Percentiles rank a stretch among this genome's conserved stretches.
These are phyloP conservation scores for Plasmodium malariae DNA, from an alignment of 169 alveolate genomes.

Conservation along the genomic window DNA sequence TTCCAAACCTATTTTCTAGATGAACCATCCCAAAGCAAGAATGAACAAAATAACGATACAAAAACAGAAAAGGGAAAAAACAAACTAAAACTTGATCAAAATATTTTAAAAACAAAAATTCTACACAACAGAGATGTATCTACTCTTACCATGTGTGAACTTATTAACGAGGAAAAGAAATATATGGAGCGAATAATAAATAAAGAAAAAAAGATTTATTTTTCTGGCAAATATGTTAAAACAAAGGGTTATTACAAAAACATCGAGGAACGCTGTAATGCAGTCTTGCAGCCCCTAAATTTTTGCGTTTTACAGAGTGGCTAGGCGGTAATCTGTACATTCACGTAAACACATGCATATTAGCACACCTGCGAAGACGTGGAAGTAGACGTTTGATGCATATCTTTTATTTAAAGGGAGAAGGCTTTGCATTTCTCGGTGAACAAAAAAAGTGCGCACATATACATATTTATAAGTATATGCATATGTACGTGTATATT, in stretches of 20 bases:
- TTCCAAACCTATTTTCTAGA: constrained; percentile 17
- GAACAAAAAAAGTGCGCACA: no score
- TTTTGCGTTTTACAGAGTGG: constrained; percentile 30
- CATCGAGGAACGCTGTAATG: constrained; percentile 65
- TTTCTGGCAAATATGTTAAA: constrained; percentile 51
- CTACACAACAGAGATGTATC: neutral
- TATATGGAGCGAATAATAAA: constrained; percentile 28
- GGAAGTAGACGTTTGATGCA: no score
- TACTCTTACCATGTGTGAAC: constrained; percentile 18
- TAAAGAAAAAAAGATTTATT: constrained; percentile 13
- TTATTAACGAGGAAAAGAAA: constrained; percentile 8
- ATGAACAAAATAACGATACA: neutral
- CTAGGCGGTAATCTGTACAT: no score
- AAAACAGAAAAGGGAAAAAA: neutral
- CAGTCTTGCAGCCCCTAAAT: constrained; percentile 52
- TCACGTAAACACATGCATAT: no score
- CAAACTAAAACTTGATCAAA: neutral
- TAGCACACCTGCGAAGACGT: no score
- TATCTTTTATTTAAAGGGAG: no score
- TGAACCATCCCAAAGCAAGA: no score
- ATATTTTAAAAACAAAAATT: constrained; percentile 26
- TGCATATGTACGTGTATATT: no score
- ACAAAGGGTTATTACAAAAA: constrained; percentile 46
- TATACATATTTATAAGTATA: no score
- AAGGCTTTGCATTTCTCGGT: no score